Percentiles rank a stretch among this genome's conserved stretches.
Conservation (phyloP, 148 eudicot genomes). For the Hydrangea macrophylla region DNA sequence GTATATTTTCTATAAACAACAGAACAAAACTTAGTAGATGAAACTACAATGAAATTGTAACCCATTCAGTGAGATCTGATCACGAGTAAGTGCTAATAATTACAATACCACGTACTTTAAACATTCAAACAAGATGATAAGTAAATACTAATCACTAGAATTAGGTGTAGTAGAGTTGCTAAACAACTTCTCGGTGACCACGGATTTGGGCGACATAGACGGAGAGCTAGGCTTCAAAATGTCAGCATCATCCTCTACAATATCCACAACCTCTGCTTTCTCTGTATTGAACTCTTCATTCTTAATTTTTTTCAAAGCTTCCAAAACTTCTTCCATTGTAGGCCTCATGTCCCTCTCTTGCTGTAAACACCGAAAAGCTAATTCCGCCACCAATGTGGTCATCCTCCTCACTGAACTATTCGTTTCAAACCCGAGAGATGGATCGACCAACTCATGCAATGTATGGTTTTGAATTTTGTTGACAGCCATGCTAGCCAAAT, state of each 20-base stretch:
- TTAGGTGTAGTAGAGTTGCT: slow-evolving; percentile 18
- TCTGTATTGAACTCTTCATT: slow-evolving; percentile 27
- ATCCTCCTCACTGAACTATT: slow-evolving; percentile 38
- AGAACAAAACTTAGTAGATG: not conserved
- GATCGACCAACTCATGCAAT: slow-evolving; percentile 49
- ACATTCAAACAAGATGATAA: slow-evolving; percentile 2
- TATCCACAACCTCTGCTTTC: slow-evolving; percentile 54
- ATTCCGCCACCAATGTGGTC: slow-evolving; percentile 62
- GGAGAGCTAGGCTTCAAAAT: slow-evolving; percentile 35
- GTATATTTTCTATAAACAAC: not conserved
- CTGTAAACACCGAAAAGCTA: slow-evolving; percentile 78
- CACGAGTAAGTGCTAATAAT: not conserved
- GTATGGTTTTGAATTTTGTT: slow-evolving; percentile 41
- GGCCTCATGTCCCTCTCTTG: slow-evolving; percentile 76
- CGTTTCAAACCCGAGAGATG: slow-evolving; percentile 39
- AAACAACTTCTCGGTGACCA: slow-evolving; percentile 15
- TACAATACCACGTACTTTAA: not conserved
- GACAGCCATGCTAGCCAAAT: slow-evolving; percentile 74
- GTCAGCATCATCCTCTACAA: slow-evolving; percentile 51
- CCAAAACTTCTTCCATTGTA: slow-evolving; percentile 68
- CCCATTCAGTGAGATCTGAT: no score
- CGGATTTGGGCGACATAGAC: slow-evolving; percentile 48
- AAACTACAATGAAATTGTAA: not conserved
- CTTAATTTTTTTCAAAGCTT: slow-evolving; percentile 46
- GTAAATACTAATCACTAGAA: slow-evolving; percentile 11